Conservation (phyloP, 1,284 basidiomycete species). For the Leccinum subrobustum region DNA sequence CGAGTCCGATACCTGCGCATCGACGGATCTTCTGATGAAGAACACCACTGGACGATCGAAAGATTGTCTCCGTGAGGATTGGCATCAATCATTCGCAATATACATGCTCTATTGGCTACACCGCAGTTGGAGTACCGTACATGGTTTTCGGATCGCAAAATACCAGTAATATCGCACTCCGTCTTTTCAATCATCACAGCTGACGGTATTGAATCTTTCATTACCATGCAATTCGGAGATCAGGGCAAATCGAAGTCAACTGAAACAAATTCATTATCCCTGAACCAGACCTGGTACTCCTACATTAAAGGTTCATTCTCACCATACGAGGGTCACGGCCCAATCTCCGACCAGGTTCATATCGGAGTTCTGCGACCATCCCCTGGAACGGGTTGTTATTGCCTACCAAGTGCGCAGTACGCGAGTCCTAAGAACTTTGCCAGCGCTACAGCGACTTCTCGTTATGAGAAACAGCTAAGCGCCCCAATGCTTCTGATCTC, state of each 20-base stretch:
- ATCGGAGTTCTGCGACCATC: neutral
- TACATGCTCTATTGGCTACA: neutral
- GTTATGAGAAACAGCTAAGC: neutral
- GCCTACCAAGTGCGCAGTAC: neutral
- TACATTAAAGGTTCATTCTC: neutral
- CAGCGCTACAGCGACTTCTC: neutral
- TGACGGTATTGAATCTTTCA: neutral
- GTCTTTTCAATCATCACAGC: neutral
- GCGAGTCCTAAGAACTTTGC: neutral
- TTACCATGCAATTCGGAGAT: slow-evolving; percentile 4
- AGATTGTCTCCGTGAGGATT: slow-evolving; percentile 30
- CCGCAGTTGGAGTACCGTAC: neutral
- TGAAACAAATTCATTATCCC: neutral
- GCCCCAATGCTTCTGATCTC: neutral
- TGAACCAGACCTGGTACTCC: neutral
- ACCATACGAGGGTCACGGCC: neutral
- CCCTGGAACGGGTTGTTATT: neutral
- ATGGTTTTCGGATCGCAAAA: slow-evolving; percentile 3
- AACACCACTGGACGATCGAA: slow-evolving; percentile 29
- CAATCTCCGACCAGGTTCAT: slow-evolving; percentile 5
- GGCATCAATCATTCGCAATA: neutral
- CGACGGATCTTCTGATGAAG: slow-evolving; percentile 48
- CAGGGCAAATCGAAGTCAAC: neutral
- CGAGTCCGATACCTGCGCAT: slow-evolving; percentile 76
- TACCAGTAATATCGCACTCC: slow-evolving; percentile 13